phyloP scores from a whole-genome alignment of 495 filamentous ascomycete genomes.

The Aspergillus diversus region DNA sequence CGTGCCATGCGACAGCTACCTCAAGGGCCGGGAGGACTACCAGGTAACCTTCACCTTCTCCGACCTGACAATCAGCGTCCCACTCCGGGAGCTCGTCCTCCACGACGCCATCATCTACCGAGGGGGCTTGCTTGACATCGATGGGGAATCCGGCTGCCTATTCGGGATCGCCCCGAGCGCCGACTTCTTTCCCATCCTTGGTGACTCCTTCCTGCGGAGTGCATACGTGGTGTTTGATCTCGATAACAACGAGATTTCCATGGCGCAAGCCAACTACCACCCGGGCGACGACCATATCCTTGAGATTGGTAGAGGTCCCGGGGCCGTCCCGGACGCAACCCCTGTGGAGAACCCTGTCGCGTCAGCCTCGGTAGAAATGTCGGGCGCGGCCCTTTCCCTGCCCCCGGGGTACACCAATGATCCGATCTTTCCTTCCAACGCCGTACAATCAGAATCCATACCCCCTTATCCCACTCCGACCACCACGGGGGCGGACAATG shows the following conservation, averaged over 20 bases:
- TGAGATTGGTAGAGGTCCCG: conserved; percentile 68
- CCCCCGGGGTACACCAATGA: conserved; percentile 8
- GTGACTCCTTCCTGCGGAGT: conserved; percentile 86
- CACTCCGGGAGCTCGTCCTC: conserved; percentile 32
- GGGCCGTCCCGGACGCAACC: conserved; percentile 69
- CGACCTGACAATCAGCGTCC: conserved; percentile 34
- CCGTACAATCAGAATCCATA: background rate
- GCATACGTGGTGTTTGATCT: conserved; percentile 91
- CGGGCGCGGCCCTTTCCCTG: background rate
- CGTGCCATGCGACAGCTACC: conserved; percentile 65
- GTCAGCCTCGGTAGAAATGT: conserved; percentile 22
- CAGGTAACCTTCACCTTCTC: conserved; percentile 71
- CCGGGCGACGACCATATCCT: conserved; percentile 61
- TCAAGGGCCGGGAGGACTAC: conserved; percentile 43
- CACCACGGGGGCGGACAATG: too few relatives aligned
- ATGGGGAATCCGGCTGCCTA: conserved; percentile 51
- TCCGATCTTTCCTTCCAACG: conserved; percentile 14
- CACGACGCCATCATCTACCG: conserved; percentile 5
- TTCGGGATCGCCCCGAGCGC: conserved; percentile 68
- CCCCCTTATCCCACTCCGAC: too few relatives aligned
- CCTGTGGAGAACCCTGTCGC: conserved; percentile 62
- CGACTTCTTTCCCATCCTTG: conserved; percentile 66
- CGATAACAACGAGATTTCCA: conserved; percentile 72
- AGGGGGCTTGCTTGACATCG: conserved; percentile 8
- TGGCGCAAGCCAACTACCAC: conserved; percentile 81